Base-by-base conservation (phyloP, 179 eudicot genomes). In the Corrigiola litoralis region DNA sequence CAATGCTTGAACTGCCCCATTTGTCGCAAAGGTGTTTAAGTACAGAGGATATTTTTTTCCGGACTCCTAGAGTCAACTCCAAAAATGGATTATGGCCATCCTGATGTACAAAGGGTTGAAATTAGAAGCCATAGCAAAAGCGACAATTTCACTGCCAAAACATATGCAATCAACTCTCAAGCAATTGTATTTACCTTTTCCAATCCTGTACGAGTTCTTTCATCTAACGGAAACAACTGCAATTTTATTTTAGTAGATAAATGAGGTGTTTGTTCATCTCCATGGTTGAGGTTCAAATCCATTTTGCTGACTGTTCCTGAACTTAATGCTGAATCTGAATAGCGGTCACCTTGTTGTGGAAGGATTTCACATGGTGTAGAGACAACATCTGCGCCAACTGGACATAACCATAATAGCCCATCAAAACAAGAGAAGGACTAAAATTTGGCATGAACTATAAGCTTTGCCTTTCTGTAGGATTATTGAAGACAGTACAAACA, bases 31-130 rank as follows among this genome's bases (percentile, higher is more conserved):
- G 69, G 75, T 68, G 84, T 37, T 52, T 64, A 18, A 80, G 72
- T 42, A 80, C 77, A 44, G 84, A 80, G 18, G 77, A 64, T 53
- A 80, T 61, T 60, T 74, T 77, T 69, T 80, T 80, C 56, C 75
- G 44, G 48, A 70, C 51, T 61, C 84, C 70, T 18, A 80, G 71
- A 73, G 76, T 80, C 66, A 80, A 53, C 63, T 80, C 84, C 70
- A 80, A 46, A 73, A 66, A 64, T 6, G 84, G 84, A 76, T 76
- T 73, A 55, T 71, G 55, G 37, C 83, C 83, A 57, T 75, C 84
- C 84, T 75, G 14, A 36, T 53, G 38, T 20, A 49, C 20, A 13
- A 25, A 42, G 46, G 16, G 0, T 9, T 21, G 27, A 54, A 4
- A 44, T 65, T 51, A 70, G 44, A 44, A 17, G 4, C 25, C 18